Percentiles rank a stretch among this genome's conserved stretches.
phyloP scores from a whole-genome alignment of 768 basidiomycete genomes.

The Gymnopilus dilepis region DNA sequence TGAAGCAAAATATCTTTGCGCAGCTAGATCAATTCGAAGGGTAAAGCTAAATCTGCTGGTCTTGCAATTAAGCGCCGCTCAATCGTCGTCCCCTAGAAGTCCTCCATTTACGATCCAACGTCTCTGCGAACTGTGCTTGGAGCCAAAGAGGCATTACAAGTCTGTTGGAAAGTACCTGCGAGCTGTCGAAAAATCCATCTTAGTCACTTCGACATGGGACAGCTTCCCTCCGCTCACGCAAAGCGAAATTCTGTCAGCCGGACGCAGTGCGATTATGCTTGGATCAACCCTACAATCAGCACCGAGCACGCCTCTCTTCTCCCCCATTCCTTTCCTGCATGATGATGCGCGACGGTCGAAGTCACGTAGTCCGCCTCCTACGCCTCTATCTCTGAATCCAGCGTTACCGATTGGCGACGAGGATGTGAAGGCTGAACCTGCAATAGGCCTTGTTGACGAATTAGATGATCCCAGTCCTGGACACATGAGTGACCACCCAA shows the following conservation, averaged over 20 bases:
- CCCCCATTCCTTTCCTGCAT: constrained; percentile 87
- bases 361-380: constrained; percentile 80
- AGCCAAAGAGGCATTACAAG: constrained; percentile 74
- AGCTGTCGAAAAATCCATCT: constrained; percentile 80
- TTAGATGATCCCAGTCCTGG: constrained; percentile 85
- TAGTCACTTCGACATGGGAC: constrained; percentile 82
- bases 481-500: constrained; percentile 83
- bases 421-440: constrained; percentile 47
- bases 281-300: constrained; percentile 55
- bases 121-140: constrained; percentile 78
- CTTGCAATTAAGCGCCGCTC: neutral
- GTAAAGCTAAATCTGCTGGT: constrained; percentile 45
- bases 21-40: constrained; percentile 78
- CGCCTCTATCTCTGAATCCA: constrained; percentile 61
- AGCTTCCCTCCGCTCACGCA: constrained; percentile 64
- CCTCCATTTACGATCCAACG: constrained; percentile 92
- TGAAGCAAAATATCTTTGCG: constrained; percentile 60
- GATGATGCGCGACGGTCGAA: constrained; percentile 81
- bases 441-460: constrained; percentile 82
- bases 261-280: constrained; percentile 47
- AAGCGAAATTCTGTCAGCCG: constrained; percentile 40
- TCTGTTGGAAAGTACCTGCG: constrained; percentile 87
- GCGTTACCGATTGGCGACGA: constrained; percentile 40
- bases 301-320: constrained; percentile 83
- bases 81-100: constrained; percentile 35